These are phyloP conservation scores for Coemansia sp. DNA, from an alignment of 192 early-diverging fungal species.

Conservation along the genomic window DNA sequence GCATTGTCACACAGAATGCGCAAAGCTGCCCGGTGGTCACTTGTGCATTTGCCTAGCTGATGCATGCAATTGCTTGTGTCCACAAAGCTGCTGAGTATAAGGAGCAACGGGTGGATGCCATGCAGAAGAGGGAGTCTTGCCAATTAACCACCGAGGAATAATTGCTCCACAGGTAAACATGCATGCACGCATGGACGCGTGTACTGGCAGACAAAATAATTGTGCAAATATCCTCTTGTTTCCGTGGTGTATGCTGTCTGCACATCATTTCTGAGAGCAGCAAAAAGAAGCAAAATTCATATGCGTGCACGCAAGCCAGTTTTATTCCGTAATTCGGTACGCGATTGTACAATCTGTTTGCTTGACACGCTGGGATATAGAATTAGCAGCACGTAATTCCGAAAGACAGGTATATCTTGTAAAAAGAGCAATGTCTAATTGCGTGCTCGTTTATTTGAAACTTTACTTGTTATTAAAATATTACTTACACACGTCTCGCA, in stretches of 20 bases:
- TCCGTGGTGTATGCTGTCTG: neutral
- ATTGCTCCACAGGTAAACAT: neutral
- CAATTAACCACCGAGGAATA: neutral
- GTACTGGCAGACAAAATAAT: neutral
- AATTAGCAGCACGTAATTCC: neutral
- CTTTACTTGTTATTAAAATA: too few species aligned
- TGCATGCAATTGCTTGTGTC: neutral
- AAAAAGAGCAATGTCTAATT: neutral
- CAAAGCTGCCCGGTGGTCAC: neutral
- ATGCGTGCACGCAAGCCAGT: neutral
- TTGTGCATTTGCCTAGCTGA: neutral
- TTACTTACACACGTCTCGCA: too few species aligned
- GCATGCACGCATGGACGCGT: neutral
- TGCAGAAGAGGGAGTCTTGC: neutral
- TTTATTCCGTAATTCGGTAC: neutral
- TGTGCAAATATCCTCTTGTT: constrained; percentile 2
- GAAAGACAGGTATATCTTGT: neutral
- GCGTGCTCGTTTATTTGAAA: neutral
- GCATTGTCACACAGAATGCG: neutral
- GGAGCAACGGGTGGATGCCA: neutral
- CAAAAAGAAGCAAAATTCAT: neutral
- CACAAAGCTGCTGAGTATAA: neutral
- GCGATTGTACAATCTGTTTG: neutral
- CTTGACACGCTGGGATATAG: neutral
- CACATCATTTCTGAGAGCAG: constrained; percentile 1